Conservation (phyloP, 148 eudicot species). For the Talinum fruticosum region DNA sequence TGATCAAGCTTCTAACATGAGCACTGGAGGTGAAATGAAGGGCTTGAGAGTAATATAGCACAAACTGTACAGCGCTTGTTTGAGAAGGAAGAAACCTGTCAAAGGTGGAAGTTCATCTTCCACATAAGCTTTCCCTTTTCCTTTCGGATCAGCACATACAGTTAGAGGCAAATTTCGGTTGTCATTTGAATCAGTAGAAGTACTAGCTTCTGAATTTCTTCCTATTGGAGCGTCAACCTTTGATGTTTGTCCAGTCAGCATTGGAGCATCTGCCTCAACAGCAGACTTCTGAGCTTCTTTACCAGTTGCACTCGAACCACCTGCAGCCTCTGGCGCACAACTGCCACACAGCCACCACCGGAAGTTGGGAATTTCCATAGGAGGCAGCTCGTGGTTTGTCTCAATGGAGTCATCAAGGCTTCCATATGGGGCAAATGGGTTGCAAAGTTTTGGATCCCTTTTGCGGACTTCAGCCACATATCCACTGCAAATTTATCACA, state of each 20-base stretch:
- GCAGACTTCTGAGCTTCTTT: slow-evolving; percentile 18
- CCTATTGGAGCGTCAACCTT: slow-evolving; percentile 11
- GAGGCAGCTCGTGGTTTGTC: slow-evolving; percentile 38
- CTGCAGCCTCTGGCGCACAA: slow-evolving; percentile 19
- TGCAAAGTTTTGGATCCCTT: slow-evolving; percentile 43
- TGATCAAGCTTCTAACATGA: background rate
- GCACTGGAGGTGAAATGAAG: background rate
- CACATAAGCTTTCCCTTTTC: slow-evolving; percentile 31
- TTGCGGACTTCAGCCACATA: slow-evolving; percentile 57
- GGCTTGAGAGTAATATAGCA: background rate
- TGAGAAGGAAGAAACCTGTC: slow-evolving; percentile 23
- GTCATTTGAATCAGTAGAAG: slow-evolving; percentile 26
- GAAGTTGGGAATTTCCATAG: slow-evolving; percentile 47
- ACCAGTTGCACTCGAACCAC: background rate
- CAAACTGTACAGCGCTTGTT: background rate
- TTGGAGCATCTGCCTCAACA: slow-evolving; percentile 5
- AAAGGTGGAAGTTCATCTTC: slow-evolving; percentile 13
- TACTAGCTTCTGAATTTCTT: slow-evolving; percentile 25
- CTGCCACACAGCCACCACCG: slow-evolving; percentile 60
- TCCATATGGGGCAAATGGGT: slow-evolving; percentile 40
- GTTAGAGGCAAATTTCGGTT: slow-evolving; percentile 19
- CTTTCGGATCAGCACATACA: slow-evolving; percentile 16
- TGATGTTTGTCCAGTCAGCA: slow-evolving; percentile 22
- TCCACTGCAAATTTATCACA: slow-evolving; percentile 45
- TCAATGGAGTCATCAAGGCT: slow-evolving; percentile 19